Evolutionary conservation across 1,284 basidiomycete genomes (phyloP), one percentile per base, ranked within the genome.

Genomic region (Melampsora occidentalis): DNA sequence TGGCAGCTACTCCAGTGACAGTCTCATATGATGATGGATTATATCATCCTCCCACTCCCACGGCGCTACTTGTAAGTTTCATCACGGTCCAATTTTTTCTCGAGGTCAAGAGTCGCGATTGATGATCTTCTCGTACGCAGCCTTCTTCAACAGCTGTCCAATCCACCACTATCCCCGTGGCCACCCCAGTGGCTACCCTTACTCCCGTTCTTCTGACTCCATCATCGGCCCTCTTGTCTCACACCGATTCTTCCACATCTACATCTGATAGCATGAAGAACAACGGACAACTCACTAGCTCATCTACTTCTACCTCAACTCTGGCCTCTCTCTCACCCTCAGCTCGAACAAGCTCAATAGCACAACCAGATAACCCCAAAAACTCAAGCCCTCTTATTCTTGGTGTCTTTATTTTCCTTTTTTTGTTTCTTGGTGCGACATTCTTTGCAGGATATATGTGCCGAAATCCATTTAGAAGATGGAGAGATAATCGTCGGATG

Each of bases 11-110:
- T 35, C 28, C 18, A 22, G 49, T 46, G 2, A 66, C 71, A 22
- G n/a, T 31, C 25, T 62, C 61, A 22, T 65, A 63, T 31, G 71
- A 72, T 72, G 71, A 72, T 57, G 71, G 71, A 2, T 49, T 72
- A 9, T 72, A 72, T 62, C 71, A 72, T 49, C 71, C 71, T 46
- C 33, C 35, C 25, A 64, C 35, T 6, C 39, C 42, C 14, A 20
- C 62, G 1, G 62, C 28, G 5, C 18, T 46, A 22, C 28, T 35
- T 10, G 62, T 65, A 39, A 65, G 71, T 65, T 10, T 25, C 22
- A 46, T 25, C 28, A 10, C 62, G 28, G 18, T 18, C 20, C 6
- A 42, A 31, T 59, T 57, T 1, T 31, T n/a, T 31, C 53, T 59
- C 14, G 20, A 59, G 20, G 22, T 20, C 3, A 59, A 31, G 53